phyloP scores from a whole-genome alignment of 208 protist genomes.

The Leishmania mexicana region DNA sequence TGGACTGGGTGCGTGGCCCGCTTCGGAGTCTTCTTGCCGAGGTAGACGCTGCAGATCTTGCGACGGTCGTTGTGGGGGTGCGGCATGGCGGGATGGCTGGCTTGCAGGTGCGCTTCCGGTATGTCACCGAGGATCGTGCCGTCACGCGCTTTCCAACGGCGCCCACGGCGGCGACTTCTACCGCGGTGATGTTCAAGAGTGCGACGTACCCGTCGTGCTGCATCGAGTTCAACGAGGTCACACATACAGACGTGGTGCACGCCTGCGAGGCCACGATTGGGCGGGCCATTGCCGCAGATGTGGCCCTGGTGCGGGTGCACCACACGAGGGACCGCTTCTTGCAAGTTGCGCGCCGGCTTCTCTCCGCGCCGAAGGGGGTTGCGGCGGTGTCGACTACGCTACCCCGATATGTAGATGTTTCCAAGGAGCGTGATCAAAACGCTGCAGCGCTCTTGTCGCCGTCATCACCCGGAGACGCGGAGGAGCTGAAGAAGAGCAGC shows the following conservation, averaged over 20 bases:
- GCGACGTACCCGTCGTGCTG: slow-evolving; percentile 33
- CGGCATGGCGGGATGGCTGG: slow-evolving; percentile 19
- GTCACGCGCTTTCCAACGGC: slow-evolving; percentile 24
- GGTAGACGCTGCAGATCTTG: slow-evolving; percentile 36
- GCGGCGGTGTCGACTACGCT: not conserved
- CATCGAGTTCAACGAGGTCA: slow-evolving; percentile 59
- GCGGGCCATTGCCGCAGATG: slow-evolving; percentile 49
- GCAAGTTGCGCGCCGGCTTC: slow-evolving; percentile 8
- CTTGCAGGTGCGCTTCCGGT: slow-evolving; percentile 34
- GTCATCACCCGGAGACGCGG: not conserved
- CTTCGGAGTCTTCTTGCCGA: slow-evolving; percentile 32
- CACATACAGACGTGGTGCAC: slow-evolving; percentile 42
- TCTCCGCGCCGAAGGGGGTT: slow-evolving; percentile 22
- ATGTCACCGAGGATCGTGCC: slow-evolving; percentile 20
- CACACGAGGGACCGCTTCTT: slow-evolving; percentile 64
- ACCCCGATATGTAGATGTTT: not conserved
- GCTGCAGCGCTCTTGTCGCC: not conserved
- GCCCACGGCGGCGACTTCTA: not conserved
- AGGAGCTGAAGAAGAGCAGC: slow-evolving; percentile 11
- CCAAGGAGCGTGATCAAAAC: not conserved
- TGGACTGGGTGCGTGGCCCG: slow-evolving; percentile 30
- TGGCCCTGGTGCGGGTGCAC: slow-evolving; percentile 65
- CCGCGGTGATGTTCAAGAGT: slow-evolving; percentile 17
- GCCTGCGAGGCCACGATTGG: slow-evolving; percentile 45
- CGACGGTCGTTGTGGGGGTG: slow-evolving; percentile 32